Evolutionary conservation across 768 basidiomycete genomes (phyloP).

Genomic region (Hortiboletus campestris): DNA sequence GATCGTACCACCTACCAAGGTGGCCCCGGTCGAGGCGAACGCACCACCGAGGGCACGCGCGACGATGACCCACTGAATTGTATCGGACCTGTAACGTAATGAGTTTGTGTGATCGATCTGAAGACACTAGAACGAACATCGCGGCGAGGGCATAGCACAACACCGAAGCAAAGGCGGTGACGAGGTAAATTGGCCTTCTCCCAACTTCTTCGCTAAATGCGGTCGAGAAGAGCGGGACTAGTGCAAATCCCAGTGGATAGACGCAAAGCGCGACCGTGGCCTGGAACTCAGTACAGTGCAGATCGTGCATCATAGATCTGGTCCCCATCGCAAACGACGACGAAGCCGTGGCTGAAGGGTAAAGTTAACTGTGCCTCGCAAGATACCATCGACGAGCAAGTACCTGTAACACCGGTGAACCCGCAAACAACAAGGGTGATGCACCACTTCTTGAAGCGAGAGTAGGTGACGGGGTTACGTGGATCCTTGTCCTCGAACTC

Average conservation of each 20-base stretch:
- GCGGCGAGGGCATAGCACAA: slow-evolving; percentile 41
- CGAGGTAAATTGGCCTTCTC: slow-evolving; percentile 55
- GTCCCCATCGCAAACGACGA: slow-evolving; percentile 55
- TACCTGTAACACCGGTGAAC: slow-evolving; percentile 30
- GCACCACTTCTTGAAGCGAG: slow-evolving; percentile 39
- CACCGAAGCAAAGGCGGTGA: slow-evolving; percentile 43
- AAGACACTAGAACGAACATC: slow-evolving; percentile 14
- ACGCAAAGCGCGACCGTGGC: slow-evolving; percentile 49
- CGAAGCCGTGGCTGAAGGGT: slow-evolving; percentile 45
- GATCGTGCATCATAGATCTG: slow-evolving; percentile 48
- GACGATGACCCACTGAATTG: slow-evolving; percentile 56
- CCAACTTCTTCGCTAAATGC: slow-evolving; percentile 73
- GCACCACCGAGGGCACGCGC: slow-evolving; percentile 62
- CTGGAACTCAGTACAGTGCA: slow-evolving; percentile 43
- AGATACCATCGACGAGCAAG: background rate
- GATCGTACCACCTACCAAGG: slow-evolving; percentile 70
- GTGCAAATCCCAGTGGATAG: slow-evolving; percentile 59
- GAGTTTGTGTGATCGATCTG: background rate
- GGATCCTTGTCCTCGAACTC: slow-evolving; percentile 37
- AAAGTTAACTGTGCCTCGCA: background rate
- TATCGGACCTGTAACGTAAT: slow-evolving; percentile 30
- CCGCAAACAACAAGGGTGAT: slow-evolving; percentile 33
- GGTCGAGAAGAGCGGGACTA: slow-evolving; percentile 61
- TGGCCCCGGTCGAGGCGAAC: slow-evolving; percentile 62
- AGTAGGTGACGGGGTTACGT: slow-evolving; percentile 39